phyloP scores from a whole-genome alignment of 805 yeast species.

The Komagataella pastoris region DNA sequence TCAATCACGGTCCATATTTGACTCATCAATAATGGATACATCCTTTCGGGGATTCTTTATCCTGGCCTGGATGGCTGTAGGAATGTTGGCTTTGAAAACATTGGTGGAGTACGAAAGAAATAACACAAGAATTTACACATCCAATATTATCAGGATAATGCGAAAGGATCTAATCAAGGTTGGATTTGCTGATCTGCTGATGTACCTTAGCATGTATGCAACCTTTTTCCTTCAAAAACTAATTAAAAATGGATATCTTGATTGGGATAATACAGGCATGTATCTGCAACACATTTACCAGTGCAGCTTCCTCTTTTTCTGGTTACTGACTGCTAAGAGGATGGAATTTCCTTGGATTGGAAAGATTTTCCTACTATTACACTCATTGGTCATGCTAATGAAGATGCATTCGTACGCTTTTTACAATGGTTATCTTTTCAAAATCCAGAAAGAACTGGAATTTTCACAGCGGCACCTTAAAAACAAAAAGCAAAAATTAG shows the following conservation, averaged over 20 bases:
- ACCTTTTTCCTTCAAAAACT: constrained; percentile 45
- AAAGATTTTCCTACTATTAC: constrained; percentile 71
- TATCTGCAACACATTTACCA: constrained; percentile 33
- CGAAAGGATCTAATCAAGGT: constrained; percentile 48
- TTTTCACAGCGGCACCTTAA: constrained; percentile 31
- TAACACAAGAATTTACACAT: constrained; percentile 29
- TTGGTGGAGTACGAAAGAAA: constrained; percentile 37
- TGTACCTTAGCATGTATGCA: constrained; percentile 61
- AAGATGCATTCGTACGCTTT: constrained; percentile 90
- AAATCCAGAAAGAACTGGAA: constrained; percentile 36
- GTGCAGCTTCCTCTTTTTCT: constrained; percentile 23
- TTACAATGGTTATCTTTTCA: constrained; percentile 85
- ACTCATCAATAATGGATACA: constrained; percentile 27
- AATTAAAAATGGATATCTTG: constrained; percentile 28
- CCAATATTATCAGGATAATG: constrained; percentile 46
- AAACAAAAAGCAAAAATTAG: constrained; percentile 17
- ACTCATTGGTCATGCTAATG: constrained; percentile 81
- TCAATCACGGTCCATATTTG: constrained; percentile 36
- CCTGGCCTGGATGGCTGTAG: constrained; percentile 62
- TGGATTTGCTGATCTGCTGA: constrained; percentile 57
- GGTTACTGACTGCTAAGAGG: constrained; percentile 40
- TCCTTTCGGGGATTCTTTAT: constrained; percentile 73
- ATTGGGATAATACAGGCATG: constrained; percentile 62
- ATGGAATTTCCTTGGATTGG: constrained; percentile 79
- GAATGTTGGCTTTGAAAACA: constrained; percentile 37